Conservation (phyloP, 2,329 filamentous ascomycete genomes). For the Alternaria hordeiaustralica region DNA sequence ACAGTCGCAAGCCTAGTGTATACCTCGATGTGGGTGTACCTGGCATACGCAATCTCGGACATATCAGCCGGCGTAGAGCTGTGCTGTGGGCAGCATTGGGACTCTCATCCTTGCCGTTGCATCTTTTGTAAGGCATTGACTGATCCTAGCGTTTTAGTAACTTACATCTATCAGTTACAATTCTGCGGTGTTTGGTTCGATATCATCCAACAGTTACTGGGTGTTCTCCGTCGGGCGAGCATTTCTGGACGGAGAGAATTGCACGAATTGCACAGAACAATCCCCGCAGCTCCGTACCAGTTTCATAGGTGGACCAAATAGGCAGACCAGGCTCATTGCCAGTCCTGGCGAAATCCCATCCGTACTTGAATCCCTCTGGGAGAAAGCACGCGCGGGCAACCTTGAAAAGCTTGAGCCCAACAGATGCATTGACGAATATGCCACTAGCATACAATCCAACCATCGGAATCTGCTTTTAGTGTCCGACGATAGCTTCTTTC, state of each 20-base stretch:
- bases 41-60: conserved; percentile 22
- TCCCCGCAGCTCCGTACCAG: too few relatives aligned
- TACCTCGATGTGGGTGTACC: conserved; percentile 30
- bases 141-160: background rate
- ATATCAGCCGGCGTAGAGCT: background rate
- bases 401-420: conserved; percentile 4
- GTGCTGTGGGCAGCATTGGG: conserved; percentile 20
- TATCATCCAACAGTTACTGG: conserved; percentile 21
- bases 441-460: conserved; percentile 13
- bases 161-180: conserved; percentile 27
- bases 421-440: conserved; percentile 27
- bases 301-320: too few relatives aligned
- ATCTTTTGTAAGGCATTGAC: conserved; percentile 16
- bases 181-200: conserved; percentile 30
- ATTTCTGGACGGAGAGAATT: background rate
- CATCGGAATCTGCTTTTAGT: conserved; percentile 22
- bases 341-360: background rate
- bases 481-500: background rate
- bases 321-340: background rate
- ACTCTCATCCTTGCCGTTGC: conserved; percentile 25
- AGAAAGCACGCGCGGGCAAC: background rate
- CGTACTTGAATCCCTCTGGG: background rate
- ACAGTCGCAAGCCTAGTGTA: conserved; percentile 38
- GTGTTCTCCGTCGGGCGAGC: background rate
- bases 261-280: background rate